Evolutionary conservation across 2,329 filamentous ascomycete genomes (phyloP), one percentile per base, ranked within the genome.

Genomic region (Zasmidium citrigriseum): DNA sequence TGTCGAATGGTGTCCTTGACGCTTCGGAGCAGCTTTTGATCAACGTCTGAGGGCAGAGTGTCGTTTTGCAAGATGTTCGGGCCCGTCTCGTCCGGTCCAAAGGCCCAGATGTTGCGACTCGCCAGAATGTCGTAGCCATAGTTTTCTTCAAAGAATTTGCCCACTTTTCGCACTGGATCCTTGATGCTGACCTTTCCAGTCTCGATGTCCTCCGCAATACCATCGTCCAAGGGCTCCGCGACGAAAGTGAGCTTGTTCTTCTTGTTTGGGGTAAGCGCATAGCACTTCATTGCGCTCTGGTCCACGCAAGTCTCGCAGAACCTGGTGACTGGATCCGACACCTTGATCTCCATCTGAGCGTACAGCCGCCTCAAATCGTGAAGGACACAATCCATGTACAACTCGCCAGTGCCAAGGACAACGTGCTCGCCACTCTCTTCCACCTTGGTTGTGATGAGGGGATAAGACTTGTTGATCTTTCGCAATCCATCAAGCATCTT

Each of bases 171-270:
- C 46, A 95, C 89, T 1, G 95, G 93, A 67, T 98, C 93, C 63
- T 89, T 91, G 77, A 99, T 97, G 70, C 86, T 92, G 68, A 99
- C 93, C 55, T 85, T 88, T 23, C 93, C 93, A 49, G 85, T 87
- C 78, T 99, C 95, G 63, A 99, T 98, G 69, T 99, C 95, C 69
- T 90, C 88, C 4, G 93, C 91, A 62, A 99, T 96, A 16, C 95
- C 95, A 68, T 96, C 90, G 66, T 99, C 95, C 14, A 99, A 80
- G 29, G 95, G 93, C 74, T 99, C 95, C 2, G 95, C 95, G 57
- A 98, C 90, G 91, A 99, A 97, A 34, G 95, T 98, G 69, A 99
- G 89, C 75, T 96, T 96, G 80, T 99, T 99, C 81, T 97, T 97
- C 79, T 99, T 99, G 80, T 99, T 99, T 1, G 95, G 95, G 2